Evolutionary conservation across 306 rosid genomes (phyloP), one percentile per base, ranked within the genome.

Genomic region (Trifolium pratense): DNA sequence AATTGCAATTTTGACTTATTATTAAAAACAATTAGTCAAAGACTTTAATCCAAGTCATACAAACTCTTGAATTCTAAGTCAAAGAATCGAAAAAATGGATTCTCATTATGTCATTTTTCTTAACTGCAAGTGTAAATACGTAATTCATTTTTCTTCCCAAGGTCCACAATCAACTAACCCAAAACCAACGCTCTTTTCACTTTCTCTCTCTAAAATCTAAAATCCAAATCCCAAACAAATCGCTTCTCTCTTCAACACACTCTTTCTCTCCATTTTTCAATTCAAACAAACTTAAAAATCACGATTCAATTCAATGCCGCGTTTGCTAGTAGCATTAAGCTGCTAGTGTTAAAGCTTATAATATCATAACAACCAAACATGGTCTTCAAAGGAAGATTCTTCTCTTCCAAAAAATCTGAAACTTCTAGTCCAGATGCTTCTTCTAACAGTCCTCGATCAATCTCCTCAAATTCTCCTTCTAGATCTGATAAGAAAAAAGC

Each of bases 311-410:
- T 84, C 83, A 82, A 84, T 82, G 88, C 74, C 75, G 6, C 74
- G 71, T 52, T 69, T 64, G 9, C 66, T 83, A 72, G 85, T 79
- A 70, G 34, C 81, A 65, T 13, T 9, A 20, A 2, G 71, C 75
- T 67, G 90, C 82, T 90, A 70, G 83, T 81, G 79, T 34, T 79
- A 3, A n/a, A 7, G 17, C 34, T 56, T 56, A 29, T 18, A 52
- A 20, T 43, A 14, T 66, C 25, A 1, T 7, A 25, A 1, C 80
- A 25, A 6, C 48, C 70, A 9, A 74, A 71, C 62, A 94, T 94
- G 99, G 99, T 91, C 57, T 94, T 94, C 86, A 94, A 88, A 68
- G 97, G 96, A 17, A 86, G 99, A 70, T 94, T 94, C 85, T 94
- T 94, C 87, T 91, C 97, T 65, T 88, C 92, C 63, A 94, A 90